Conservation (phyloP, 768 basidiomycete genomes). For the Naganishia friedmannii region DNA sequence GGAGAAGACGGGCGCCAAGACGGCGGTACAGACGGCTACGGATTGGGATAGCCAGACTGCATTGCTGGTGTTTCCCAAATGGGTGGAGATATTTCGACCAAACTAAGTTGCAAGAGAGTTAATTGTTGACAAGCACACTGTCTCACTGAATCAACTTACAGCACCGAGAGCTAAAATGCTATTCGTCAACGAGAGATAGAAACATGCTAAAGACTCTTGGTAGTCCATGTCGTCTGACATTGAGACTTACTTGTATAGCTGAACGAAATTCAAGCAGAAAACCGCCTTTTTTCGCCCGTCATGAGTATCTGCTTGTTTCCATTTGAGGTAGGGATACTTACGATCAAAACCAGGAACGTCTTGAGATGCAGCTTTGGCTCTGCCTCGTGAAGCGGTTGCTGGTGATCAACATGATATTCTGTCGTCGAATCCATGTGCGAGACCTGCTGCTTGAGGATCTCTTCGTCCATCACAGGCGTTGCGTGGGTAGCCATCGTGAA, state of each 20-base stretch:
- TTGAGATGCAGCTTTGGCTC: conserved; percentile 14
- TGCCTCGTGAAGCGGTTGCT: background rate
- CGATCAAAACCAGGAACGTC: background rate
- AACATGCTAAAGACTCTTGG: conserved; percentile 10
- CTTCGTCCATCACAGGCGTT: background rate
- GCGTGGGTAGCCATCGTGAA: background rate
- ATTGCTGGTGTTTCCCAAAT: background rate
- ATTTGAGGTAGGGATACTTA: too few relatives aligned
- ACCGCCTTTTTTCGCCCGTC: too few relatives aligned
- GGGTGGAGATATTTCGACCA: conserved; percentile 1
- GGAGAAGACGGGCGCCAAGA: conserved; percentile 7
- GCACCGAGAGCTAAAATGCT: conserved; percentile 20
- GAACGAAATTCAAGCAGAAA: conserved; percentile 11
- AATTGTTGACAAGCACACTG: background rate
- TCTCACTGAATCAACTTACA: background rate
- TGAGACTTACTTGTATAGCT: conserved; percentile 21
- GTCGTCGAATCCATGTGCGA: background rate
- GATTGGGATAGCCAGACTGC: conserved; percentile 8
- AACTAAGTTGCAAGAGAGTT: background rate
- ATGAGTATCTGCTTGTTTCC: too few relatives aligned
- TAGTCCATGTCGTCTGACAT: background rate
- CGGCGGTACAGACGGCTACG: conserved; percentile 18
- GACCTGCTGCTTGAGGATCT: conserved; percentile 1
- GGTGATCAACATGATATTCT: conserved; percentile 29
- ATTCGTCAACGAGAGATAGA: background rate